Base-by-base conservation (phyloP, 257 asterid species). In the Leptodermis oblonga region DNA sequence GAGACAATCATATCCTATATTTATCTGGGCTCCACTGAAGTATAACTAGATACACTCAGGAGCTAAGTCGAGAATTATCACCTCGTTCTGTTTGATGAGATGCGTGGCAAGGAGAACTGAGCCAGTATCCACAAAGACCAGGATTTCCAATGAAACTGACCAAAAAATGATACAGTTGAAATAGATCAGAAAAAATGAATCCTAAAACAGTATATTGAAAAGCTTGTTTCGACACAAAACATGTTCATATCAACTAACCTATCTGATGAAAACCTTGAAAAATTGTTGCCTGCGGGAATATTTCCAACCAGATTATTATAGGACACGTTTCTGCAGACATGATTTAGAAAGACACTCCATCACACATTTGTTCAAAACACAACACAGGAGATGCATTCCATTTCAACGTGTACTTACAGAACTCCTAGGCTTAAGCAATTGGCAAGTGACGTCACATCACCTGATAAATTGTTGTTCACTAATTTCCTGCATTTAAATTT, bases 61-160 rank as follows among this genome's bases (percentile, higher is more conserved):
- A n/a, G n/a, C n/a, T n/a, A 25, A 4, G 39, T 0, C 17, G 20
- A 14, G n/a, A 18, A 31, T 7, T 59, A 77, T 64, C 64, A 85
- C 99, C 95, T 78, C 94, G 82, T 55, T 82, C 95, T 12, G 92
- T 23, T 15, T 78, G 85, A 65, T 46, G 97, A 70, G 86, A 73
- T 4, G 77, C 42, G 23, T 78, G 90, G 66, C 99, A 94, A 39
- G 87, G 81, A 54, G 94, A 85, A 73, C 77, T 68, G 33, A 83
- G 81, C 99, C 97, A 89, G 61, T 87, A 86, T 36, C 96, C 96
- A 74, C 99, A 94, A 25, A 94, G 96, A 65, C 84, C 67, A 0
- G 95, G 92, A 79, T 94, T 91, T 65, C 99, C 99, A 7, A 86
- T 34, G 81, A 89, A 92, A 76, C 98, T 92, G 77, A 33, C 9